Base-by-base conservation (phyloP, 805 yeast species). In the Metschnikowia chrysomelidarum region DNA sequence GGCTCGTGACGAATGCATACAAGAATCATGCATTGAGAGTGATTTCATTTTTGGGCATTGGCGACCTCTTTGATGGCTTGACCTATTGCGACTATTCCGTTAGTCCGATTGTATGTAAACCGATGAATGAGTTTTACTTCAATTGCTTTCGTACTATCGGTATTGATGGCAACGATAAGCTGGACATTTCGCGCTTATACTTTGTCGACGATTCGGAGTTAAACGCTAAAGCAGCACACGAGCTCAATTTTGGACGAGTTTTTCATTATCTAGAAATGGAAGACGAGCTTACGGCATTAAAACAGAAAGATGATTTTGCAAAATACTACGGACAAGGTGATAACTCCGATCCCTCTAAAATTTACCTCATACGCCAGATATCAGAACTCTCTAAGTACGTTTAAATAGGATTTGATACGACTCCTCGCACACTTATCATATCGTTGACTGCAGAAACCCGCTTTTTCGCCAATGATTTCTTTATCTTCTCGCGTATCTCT, bases 1-100 rank as follows among this genome's bases (percentile, higher is more conserved):
- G 98, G 98, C 71, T 93, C 27, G 84, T 87, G 53, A 91, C 98
- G 4, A 91, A 91, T 57, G 98, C 98, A 2, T 91, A 91, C 64
- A 80, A 82, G 55, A 87, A 78, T 52, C 98, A 91, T 60, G 98
- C 91, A 0, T 51, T 80, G 28, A 71, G 97, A 32, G 95, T 87
- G 19, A 71, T 88, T 13, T 72, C 79, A 27, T 67, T 91, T 30
- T 66, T 91, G 31, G 97, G 96, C 2, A 58, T 91, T 19, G 97
- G 91, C n/a, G 96, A 89, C 56, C 56, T 87, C 36, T 89, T 93
- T 56, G 98, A 91, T 47, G 98, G 98, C 0, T 72, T 93, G 47
- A 87, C 97, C 1, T 91, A 67, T 60, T 93, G 98, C 63, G 95
- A 93, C 62, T 93, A 93, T 56, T 67, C 78, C 31, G 53, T 67